phyloP scores from a whole-genome alignment of 176 grass and related monocot species.

The Microstegium vimineum region DNA sequence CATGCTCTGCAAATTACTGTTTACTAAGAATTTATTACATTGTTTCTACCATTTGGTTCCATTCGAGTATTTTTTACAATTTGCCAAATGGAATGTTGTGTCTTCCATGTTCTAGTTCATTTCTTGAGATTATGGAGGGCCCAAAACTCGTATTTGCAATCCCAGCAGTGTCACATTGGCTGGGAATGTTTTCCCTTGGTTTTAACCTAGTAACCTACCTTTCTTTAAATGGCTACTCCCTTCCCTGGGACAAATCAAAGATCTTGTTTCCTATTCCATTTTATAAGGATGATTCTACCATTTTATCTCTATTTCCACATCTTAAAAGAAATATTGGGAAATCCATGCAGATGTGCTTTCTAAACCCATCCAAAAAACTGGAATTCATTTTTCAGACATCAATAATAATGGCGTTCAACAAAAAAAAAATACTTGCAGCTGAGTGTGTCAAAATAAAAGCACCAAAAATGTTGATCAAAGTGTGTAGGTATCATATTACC shows the following conservation, averaged over 20 bases:
- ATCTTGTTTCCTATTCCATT: neutral
- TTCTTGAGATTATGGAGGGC: neutral
- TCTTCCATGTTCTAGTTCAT: neutral
- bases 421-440: neutral
- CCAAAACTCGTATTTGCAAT: neutral
- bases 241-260: neutral
- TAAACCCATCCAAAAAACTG: neutral
- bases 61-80: neutral
- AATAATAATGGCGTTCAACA: neutral
- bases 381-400: neutral
- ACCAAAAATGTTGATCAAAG: slow-evolving; percentile 8
- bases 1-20: neutral
- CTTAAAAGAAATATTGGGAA: neutral
- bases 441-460: neutral
- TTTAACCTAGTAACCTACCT: neutral
- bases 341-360: neutral
- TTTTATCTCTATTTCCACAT: neutral
- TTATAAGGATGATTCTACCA: neutral
- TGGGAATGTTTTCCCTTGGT: neutral
- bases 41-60: neutral
- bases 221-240: neutral
- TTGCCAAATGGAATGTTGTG: slow-evolving; percentile 2
- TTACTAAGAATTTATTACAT: neutral
- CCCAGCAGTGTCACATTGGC: neutral
- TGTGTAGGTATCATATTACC: neutral